Evolutionary conservation across 73 alveolate species (phyloP).

Genomic region (Symbiodinium natans): DNA sequence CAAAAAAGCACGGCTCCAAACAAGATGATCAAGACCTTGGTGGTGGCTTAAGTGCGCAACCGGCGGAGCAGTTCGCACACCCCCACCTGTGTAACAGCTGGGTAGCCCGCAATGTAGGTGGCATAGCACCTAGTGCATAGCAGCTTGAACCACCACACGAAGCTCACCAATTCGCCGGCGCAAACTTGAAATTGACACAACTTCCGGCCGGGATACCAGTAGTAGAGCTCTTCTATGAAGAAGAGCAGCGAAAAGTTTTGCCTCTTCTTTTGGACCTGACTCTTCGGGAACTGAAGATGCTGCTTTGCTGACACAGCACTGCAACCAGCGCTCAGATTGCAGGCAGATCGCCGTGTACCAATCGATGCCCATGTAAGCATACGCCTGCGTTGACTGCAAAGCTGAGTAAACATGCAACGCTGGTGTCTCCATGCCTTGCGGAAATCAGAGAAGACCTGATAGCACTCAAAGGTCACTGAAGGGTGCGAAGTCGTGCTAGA

Average conservation of each 20-base stretch:
- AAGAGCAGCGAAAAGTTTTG: conserved; percentile 45
- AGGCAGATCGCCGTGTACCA: conserved; percentile 16
- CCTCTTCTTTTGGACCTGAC: conserved; percentile 71
- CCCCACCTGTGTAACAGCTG: too few species aligned
- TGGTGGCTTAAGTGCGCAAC: too few species aligned
- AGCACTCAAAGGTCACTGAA: too few species aligned
- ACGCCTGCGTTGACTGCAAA: background rate
- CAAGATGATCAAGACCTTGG: conserved; percentile 57
- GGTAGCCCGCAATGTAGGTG: conserved; percentile 27
- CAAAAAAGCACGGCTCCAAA: conserved; percentile 51
- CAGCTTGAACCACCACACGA: too few species aligned
- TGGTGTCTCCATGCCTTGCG: background rate
- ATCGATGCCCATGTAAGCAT: conserved; percentile 91
- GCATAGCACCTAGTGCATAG: conserved; percentile 54
- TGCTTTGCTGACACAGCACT: background rate
- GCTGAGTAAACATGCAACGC: background rate
- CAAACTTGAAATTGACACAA: too few species aligned
- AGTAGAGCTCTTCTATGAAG: conserved; percentile 77
- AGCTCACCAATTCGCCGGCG: too few species aligned
- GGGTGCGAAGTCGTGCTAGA: too few species aligned
- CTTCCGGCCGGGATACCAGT: conserved; percentile 22
- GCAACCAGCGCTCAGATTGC: background rate
- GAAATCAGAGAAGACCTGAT: background rate
- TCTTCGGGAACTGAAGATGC: background rate
- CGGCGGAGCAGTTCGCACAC: too few species aligned